phyloP scores from a whole-genome alignment of 1,284 basidiomycete species.

The Volvariella volvacea region DNA sequence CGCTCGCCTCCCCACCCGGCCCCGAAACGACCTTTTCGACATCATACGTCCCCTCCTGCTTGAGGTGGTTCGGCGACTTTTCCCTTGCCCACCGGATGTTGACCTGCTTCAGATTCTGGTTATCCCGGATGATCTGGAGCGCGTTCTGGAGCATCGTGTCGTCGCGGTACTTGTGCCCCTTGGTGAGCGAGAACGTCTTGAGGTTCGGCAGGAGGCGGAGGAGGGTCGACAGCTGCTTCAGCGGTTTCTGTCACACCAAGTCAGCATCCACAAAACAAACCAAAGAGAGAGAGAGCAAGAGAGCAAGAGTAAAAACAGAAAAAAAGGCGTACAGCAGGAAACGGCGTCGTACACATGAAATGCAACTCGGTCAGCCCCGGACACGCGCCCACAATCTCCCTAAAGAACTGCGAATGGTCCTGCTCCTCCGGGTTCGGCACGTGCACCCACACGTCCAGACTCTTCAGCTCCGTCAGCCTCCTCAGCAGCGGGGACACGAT shows the following conservation, averaged over 20 bases:
- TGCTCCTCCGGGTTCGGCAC: constrained; percentile 1
- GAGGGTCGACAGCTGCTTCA: constrained; percentile 27
- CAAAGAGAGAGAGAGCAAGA: neutral
- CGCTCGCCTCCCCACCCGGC: too few species aligned
- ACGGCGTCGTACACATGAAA: constrained; percentile 40
- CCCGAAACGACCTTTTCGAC: constrained; percentile 9
- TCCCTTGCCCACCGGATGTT: constrained; percentile 40
- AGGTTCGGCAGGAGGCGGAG: constrained; percentile 28
- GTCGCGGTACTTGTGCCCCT: constrained; percentile 36
- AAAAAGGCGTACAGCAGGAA: constrained; percentile 24
- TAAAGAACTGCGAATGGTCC: constrained; percentile 18
- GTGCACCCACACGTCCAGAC: constrained; percentile 37
- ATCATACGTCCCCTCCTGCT: constrained; percentile 37
- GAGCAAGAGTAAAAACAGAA: neutral
- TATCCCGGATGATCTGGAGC: constrained; percentile 24
- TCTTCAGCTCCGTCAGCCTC: constrained; percentile 27
- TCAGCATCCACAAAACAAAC: neutral
- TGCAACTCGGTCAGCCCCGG: constrained; percentile 34
- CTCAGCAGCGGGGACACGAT: constrained; percentile 25
- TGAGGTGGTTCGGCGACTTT: constrained; percentile 36
- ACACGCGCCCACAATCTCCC: constrained; percentile 23
- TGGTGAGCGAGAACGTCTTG: constrained; percentile 36
- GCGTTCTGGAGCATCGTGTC: constrained; percentile 36
- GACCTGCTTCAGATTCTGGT: constrained; percentile 29
- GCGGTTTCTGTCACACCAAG: constrained; percentile 23